Percentiles rank a stretch among this genome's conserved stretches.
phyloP scores from a whole-genome alignment of 2,329 filamentous ascomycete genomes.

The Hypoxylon sp. region DNA sequence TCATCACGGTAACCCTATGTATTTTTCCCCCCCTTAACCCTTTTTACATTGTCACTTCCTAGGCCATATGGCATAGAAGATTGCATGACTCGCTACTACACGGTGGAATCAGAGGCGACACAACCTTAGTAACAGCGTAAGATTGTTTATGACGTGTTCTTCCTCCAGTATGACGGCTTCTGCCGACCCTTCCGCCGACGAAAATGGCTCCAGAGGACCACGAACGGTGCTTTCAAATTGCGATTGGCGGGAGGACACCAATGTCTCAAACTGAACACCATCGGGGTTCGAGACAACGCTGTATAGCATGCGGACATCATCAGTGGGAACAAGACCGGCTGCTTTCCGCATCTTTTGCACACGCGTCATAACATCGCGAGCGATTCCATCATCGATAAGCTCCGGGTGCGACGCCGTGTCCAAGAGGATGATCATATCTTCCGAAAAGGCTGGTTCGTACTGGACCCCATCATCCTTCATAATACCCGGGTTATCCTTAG shows the following conservation, averaged over 20 bases:
- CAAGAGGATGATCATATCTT: slow-evolving; percentile 92
- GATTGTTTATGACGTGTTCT: slow-evolving; percentile 36
- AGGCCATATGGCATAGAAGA: neutral
- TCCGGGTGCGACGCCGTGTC: slow-evolving; percentile 87
- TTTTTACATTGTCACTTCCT: neutral
- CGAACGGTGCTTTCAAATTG: slow-evolving; percentile 58
- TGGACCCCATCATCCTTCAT: slow-evolving; percentile 71
- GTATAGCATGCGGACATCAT: slow-evolving; percentile 97
- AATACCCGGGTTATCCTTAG: slow-evolving; percentile 63
- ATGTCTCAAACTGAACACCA: slow-evolving; percentile 77
- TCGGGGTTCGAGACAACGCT: slow-evolving; percentile 84
- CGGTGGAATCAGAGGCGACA: slow-evolving; percentile 32
- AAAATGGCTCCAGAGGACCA: slow-evolving; percentile 38
- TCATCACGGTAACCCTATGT: too few relatives aligned
- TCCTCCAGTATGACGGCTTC: slow-evolving; percentile 39
- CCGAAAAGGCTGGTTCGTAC: slow-evolving; percentile 88
- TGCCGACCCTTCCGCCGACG: slow-evolving; percentile 12
- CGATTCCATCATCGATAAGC: slow-evolving; percentile 88
- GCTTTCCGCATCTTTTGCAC: slow-evolving; percentile 95
- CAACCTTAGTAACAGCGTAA: slow-evolving; percentile 37
- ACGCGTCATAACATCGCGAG: slow-evolving; percentile 91
- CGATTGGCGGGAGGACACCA: slow-evolving; percentile 76
- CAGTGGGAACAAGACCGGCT: slow-evolving; percentile 88
- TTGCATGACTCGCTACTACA: neutral
- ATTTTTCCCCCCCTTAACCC: neutral